A percentile compares a stretch with the other conserved stretches of the same genome.
phyloP scores from a whole-genome alignment of 148 eudicot genomes.

The Linanthus parryae region DNA sequence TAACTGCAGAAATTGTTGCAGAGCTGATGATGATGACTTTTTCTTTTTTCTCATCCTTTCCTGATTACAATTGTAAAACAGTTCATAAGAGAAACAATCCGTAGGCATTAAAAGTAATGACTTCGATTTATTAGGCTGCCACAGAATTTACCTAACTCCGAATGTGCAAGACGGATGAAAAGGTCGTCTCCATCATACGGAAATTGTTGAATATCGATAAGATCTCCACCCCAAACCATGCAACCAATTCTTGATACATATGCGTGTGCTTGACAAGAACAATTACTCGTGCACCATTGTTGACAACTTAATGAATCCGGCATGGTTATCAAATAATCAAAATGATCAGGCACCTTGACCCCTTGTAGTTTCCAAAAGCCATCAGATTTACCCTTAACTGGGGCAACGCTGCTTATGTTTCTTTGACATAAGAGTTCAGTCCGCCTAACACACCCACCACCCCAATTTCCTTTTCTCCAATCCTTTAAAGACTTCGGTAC shows the following conservation, averaged over 20 bases:
- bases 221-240: background rate
- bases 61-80: background rate
- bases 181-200: no score
- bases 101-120: no score
- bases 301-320: background rate
- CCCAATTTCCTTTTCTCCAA: conserved; percentile 11
- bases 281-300: background rate
- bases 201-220: background rate
- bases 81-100: background rate
- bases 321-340: background rate
- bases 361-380: conserved; percentile 3
- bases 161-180: background rate
- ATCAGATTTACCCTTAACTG: conserved; percentile 6
- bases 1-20: background rate
- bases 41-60: background rate
- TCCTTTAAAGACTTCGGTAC: conserved; percentile 8
- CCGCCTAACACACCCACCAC: conserved; percentile 14
- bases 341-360: conserved; percentile 13
- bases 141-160: no score
- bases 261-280: background rate
- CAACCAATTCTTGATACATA: background rate
- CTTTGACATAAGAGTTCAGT: conserved; percentile 4
- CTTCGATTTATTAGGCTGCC: background rate
- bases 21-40: background rate
- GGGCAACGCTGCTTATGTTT: background rate